Base-by-base conservation (phyloP, 345 rosid genomes). In the Salix suchowensis region DNA sequence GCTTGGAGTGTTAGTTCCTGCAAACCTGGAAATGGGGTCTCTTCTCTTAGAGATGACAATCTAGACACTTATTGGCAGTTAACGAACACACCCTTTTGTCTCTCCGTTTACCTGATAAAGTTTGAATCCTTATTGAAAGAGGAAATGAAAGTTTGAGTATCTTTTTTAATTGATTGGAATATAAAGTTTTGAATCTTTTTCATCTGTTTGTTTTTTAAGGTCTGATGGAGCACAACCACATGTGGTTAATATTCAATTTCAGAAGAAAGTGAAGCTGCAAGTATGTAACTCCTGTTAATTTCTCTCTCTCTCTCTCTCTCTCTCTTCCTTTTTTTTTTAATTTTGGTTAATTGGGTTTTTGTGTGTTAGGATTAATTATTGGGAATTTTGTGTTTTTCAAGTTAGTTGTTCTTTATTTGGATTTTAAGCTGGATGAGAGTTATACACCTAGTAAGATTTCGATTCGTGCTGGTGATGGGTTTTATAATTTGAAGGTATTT, bases 1-100 rank as follows among this genome's bases (percentile, higher is more conserved):
- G 93, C 94, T 71, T 95, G 98, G 98, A 93, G 94, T 64, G 97
- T 94, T 23, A 96, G 98, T 89, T 96, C 97, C 68, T 94, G 97
- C 84, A 94, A 96, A 85, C 89, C 95, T 4, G 96, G 98, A 36
- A 94, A 96, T 78, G 92, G 94, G 67, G 97, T 94, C 86, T 82
- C 88, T 74, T 83, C 88, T 81, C 94, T 96, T 76, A 91, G 94
- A 40, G 97, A 96, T 76, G 97, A 96, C 74, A 94, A 86, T 83
- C 89, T 89, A 69, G 97, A 91, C 39, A 87, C 96, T 67, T 91
- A 88, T 84, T 96, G 99, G 98, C 99, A 96, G 97, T 93, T 83
- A 81, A 39, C 66, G 40, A 32, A 34, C 73, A 39, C 44, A 39
- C 69, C n/a, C 50, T 24, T 40, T 58, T 72, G 18, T 67, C 64